Percentiles rank a stretch among this genome's conserved stretches.
phyloP scores from a whole-genome alignment of 2,329 filamentous ascomycete genomes.

The Aureobasidium subglaciale region DNA sequence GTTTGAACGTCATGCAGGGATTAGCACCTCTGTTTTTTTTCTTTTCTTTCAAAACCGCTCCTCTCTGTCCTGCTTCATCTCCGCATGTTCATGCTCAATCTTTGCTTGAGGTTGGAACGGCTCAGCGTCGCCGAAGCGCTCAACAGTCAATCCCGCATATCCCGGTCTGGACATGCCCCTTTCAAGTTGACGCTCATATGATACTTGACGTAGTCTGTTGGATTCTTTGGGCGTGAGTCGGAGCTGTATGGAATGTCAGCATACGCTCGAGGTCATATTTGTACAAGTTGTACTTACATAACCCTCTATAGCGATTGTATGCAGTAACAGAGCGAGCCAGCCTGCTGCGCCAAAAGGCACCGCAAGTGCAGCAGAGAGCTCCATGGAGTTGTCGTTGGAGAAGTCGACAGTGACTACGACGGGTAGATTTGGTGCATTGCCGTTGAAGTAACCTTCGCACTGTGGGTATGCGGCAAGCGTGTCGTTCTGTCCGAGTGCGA shows the following conservation, averaged over 20 bases:
- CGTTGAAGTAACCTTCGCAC: background rate
- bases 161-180: constrained; percentile 47
- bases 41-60: too few species aligned
- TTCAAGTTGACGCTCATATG: constrained; percentile 50
- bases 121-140: constrained; percentile 28
- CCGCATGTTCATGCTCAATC: too few species aligned
- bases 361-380: constrained; percentile 39
- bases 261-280: background rate
- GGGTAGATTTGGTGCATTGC: background rate
- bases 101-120: constrained; percentile 8
- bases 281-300: background rate
- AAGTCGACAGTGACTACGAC: background rate
- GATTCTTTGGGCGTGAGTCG: constrained; percentile 48
- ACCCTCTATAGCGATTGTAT: constrained; percentile 37
- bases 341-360: constrained; percentile 45
- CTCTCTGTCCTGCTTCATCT: background rate
- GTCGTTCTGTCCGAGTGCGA: background rate
- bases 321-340: constrained; percentile 48
- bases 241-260: constrained; percentile 32
- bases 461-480: background rate
- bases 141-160: constrained; percentile 39
- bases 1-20: too few species aligned
- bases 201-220: constrained; percentile 48
- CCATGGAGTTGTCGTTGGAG: constrained; percentile 20
- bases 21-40: too few species aligned